Percentiles rank a stretch among this genome's conserved stretches.
These are phyloP conservation scores for Golubevia pallescens DNA, from an alignment of 1,284 basidiomycete genomes.

Conservation along the genomic window DNA sequence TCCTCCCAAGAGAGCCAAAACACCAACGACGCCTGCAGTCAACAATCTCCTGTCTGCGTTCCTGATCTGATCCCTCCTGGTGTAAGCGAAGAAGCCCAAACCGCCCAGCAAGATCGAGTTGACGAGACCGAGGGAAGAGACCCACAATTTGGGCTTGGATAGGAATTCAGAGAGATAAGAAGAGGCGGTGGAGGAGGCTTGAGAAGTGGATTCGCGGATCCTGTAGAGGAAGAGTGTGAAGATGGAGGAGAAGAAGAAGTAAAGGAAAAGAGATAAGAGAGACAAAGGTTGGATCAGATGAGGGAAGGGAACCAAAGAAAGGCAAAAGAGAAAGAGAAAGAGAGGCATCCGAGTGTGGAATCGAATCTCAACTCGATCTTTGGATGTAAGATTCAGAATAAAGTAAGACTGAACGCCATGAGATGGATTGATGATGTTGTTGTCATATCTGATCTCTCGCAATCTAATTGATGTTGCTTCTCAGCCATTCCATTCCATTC, in stretches of 20 bases:
- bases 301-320: no score
- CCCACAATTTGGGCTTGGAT: slow-evolving; percentile 54
- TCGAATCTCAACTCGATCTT: no score
- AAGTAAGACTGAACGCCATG: no score
- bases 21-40: slow-evolving; percentile 41
- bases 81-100: slow-evolving; percentile 55
- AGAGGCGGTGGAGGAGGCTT: slow-evolving; percentile 23
- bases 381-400: no score
- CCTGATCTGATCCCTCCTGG: slow-evolving; percentile 42
- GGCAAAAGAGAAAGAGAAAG: no score
- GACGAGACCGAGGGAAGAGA: slow-evolving; percentile 41
- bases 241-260: no score
- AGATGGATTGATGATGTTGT: no score
- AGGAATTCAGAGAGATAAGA: slow-evolving; percentile 45
- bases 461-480: no score
- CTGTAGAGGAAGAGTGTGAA: slow-evolving; percentile 8
- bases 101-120: slow-evolving; percentile 55
- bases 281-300: not conserved
- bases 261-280: no score
- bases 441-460: no score
- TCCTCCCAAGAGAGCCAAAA: slow-evolving; percentile 46
- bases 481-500: not conserved
- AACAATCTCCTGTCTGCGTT: slow-evolving; percentile 46
- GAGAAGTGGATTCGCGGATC: slow-evolving; percentile 17
- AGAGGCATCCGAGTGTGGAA: no score